These are phyloP conservation scores for Plasmodium coatneyi DNA, from an alignment of 169 alveolate genomes.

Conservation along the genomic window DNA sequence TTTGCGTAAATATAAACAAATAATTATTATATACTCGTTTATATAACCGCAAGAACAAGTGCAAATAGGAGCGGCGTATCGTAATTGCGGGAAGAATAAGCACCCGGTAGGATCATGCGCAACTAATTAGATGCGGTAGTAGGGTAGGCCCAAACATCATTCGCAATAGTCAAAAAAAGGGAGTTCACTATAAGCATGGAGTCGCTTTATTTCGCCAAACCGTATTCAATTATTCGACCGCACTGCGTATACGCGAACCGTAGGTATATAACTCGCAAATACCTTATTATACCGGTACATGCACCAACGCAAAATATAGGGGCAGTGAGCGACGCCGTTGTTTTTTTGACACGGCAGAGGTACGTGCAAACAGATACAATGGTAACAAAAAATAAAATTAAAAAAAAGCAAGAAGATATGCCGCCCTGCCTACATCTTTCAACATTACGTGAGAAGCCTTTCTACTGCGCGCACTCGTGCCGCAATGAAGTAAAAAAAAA, in stretches of 20 bases:
- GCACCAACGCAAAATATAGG: background rate
- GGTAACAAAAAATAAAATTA: background rate
- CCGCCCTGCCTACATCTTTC: background rate
- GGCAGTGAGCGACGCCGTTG: background rate
- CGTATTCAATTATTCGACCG: background rate
- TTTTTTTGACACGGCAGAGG: background rate
- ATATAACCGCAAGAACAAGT: background rate
- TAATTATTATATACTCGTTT: background rate
- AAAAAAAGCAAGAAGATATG: slow-evolving; percentile 1
- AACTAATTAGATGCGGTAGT: background rate
- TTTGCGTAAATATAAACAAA: background rate
- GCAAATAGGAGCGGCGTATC: background rate
- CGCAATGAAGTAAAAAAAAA: background rate
- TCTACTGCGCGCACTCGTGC: background rate
- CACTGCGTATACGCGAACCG: background rate
- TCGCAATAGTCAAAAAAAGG: background rate
- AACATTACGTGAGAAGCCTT: background rate
- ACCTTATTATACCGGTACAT: background rate
- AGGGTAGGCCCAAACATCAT: background rate
- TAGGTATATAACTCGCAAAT: background rate
- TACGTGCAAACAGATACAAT: background rate
- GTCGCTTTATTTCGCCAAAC: background rate
- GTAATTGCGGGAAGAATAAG: background rate
- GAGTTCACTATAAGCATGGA: background rate
- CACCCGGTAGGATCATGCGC: background rate